Conservation (phyloP, 805 yeast genomes). For the Saccharomyces mikatae region DNA sequence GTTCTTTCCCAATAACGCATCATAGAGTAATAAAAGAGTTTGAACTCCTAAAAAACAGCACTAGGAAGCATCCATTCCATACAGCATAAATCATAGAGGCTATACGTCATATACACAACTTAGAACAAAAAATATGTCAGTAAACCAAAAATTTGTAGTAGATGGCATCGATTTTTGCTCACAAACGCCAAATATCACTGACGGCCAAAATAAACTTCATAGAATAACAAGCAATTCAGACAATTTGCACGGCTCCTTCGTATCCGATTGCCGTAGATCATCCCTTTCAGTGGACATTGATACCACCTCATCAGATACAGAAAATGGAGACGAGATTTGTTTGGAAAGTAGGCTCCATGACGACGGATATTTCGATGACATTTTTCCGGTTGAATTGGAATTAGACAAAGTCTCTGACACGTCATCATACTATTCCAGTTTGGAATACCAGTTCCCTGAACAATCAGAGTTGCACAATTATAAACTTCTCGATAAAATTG, state of each 20-base stretch:
- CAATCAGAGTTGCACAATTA: slow-evolving; percentile 34
- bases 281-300: not conserved
- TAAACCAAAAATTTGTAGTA: not conserved
- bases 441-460: slow-evolving; percentile 26
- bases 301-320: not conserved
- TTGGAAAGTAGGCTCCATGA: not conserved
- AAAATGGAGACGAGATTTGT: not conserved
- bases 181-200: not conserved
- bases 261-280: not conserved
- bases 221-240: not conserved
- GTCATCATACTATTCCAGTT: not conserved
- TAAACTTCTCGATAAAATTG: slow-evolving; percentile 42
- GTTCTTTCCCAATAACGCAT: not conserved
- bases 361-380: not conserved
- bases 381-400: not conserved
- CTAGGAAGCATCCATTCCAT: not conserved
- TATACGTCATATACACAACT: not conserved
- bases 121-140: not conserved
- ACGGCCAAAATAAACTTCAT: not conserved
- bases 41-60: not conserved
- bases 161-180: not conserved
- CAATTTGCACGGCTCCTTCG: not conserved
- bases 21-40: not conserved
- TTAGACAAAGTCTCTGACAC: not conserved
- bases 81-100: not conserved